Base-by-base conservation (phyloP, 371 early-diverging fungal genomes). In the Mucor velutinosus region DNA sequence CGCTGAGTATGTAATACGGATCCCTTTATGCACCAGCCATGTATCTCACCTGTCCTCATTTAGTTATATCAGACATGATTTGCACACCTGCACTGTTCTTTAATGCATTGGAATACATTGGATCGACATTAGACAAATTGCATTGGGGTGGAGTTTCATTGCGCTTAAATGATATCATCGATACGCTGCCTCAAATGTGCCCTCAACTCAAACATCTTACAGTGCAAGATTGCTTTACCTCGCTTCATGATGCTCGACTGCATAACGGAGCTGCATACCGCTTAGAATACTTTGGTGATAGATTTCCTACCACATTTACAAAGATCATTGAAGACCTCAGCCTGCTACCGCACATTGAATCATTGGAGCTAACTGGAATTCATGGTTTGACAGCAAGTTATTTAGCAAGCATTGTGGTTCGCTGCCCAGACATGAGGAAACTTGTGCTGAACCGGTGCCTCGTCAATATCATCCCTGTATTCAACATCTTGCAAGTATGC, bases 141-240 rank as follows among this genome's bases (percentile, higher is more conserved):
- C 67, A 60, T 19, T 72, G 74, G 74, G 65, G 71, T 15, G 74
- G 74, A 3, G 64, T 72, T 1, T 69, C 70, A 4, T 33, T 79
- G 12, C 69, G 68, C 32, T 60, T 79, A 11, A 62, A 72, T 19
- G 76, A 72, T 23, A 29, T 79, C 10, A 56, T 79, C 4, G 60
- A 71, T 29, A 19, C 30, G 19, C 25, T 76, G 1, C 64, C 79
- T 11, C 57, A 66, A 12, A 39, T 59, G 17, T 76, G 76, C 55
- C 12, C 29, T 5, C 64, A 65, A 6, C 58, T 79, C 6, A 68
- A 60, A 19, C 58, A 66, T 4, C 67, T 79, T 4, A 37, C 47
- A 19, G 59, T 74, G 7, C 58, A 69, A 12, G 70, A 74, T 25
- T 76, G 76, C 49, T 76, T 76, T 25, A 67, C 67, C 4, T 68